phyloP scores from a whole-genome alignment of 257 asterid species.

The Solanum virginianum region DNA sequence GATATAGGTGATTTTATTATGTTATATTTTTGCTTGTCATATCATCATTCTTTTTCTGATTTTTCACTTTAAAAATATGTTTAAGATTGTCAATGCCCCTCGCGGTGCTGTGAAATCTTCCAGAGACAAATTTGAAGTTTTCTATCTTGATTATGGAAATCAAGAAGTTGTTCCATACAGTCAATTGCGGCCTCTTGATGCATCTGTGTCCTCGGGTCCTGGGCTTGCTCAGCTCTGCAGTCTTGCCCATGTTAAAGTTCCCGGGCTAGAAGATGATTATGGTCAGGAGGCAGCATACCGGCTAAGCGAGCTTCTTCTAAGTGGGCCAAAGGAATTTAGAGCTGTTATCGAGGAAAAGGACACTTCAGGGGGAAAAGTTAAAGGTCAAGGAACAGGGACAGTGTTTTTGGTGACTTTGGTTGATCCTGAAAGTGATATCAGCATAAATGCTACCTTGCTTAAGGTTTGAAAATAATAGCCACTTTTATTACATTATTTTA shows the following conservation, averaged over 20 bases:
- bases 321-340: constrained; percentile 56
- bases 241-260: constrained; percentile 78
- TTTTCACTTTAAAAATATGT: neutral
- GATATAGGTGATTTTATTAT: neutral
- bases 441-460: constrained; percentile 70
- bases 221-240: constrained; percentile 91
- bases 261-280: constrained; percentile 63
- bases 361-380: constrained; percentile 87
- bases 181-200: constrained; percentile 68
- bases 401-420: constrained; percentile 58
- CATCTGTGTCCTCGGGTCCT: constrained; percentile 59
- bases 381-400: constrained; percentile 94
- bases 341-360: constrained; percentile 77
- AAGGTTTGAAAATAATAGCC: constrained; percentile 31
- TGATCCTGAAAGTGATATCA: constrained; percentile 51
- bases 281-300: constrained; percentile 84
- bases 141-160: constrained; percentile 85
- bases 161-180: constrained; percentile 74
- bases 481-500: neutral
- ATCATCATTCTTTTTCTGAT: neutral
- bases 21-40: neutral
- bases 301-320: constrained; percentile 52
- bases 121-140: constrained; percentile 79
- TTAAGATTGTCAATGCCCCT: constrained; percentile 74
- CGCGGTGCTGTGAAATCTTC: constrained; percentile 65